Percentiles rank a stretch among this genome's conserved stretches.
phyloP scores from a whole-genome alignment of 2,329 filamentous ascomycete genomes.

The Colletotrichum sp. region DNA sequence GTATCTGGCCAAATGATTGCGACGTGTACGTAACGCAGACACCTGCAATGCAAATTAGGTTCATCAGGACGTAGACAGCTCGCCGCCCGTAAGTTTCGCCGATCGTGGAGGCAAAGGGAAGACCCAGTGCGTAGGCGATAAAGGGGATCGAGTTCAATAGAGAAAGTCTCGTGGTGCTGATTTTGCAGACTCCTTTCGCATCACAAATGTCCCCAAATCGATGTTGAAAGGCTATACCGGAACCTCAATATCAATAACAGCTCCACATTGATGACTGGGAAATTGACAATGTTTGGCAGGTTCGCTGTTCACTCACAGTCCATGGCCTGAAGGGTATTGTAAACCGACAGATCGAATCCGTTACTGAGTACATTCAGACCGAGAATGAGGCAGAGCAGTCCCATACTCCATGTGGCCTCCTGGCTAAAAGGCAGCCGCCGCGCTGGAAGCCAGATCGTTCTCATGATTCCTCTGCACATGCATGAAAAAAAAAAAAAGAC shows the following conservation, averaged over 20 bases:
- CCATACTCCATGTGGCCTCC: neutral
- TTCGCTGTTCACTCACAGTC: neutral
- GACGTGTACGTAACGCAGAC: neutral
- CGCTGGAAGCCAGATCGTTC: neutral
- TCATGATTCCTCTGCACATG: neutral
- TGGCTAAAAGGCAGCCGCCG: neutral
- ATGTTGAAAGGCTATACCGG: neutral
- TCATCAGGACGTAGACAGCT: neutral
- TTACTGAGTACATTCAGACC: neutral
- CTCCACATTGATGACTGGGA: rapidly evolving
- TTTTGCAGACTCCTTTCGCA: neutral
- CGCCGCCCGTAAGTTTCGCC: neutral
- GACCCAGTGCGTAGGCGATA: neutral
- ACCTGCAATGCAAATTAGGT: neutral
- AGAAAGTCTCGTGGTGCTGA: neutral
- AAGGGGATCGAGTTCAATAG: neutral
- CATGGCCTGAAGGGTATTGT: neutral
- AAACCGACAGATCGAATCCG: neutral
- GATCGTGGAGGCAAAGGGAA: neutral
- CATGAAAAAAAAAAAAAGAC: too few species aligned
- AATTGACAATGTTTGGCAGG: neutral
- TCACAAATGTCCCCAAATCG: neutral
- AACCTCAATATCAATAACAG: neutral
- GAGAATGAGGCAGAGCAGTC: neutral
- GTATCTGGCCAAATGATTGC: neutral